A percentile compares a stretch with the other conserved stretches of the same genome.
These are phyloP conservation scores for Phytophthora multivora DNA, from an alignment of 352 stramenopile genomes.

Conservation along the genomic window DNA sequence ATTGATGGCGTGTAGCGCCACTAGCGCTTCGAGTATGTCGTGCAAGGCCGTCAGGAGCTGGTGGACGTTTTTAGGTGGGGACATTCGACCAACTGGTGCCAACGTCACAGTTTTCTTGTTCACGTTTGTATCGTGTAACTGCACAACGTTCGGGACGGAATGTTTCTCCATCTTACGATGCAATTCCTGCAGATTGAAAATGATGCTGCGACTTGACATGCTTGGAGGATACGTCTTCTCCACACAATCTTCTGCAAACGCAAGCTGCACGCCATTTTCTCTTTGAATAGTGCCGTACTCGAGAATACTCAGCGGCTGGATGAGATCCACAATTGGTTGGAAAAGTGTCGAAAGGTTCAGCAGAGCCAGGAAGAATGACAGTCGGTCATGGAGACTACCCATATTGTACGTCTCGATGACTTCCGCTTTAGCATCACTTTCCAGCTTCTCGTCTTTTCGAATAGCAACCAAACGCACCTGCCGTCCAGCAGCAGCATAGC, in stretches of 20 bases:
- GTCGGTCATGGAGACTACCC: conserved; percentile 15
- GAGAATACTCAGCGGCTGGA: neutral
- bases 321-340: conserved; percentile 12
- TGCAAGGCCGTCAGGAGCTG: conserved; percentile 18
- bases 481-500: conserved; percentile 26
- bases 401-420: conserved; percentile 31
- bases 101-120: conserved; percentile 13
- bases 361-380: conserved; percentile 33
- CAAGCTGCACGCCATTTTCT: conserved; percentile 13
- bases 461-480: conserved; percentile 27
- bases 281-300: conserved; percentile 11
- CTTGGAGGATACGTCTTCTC: conserved; percentile 13
- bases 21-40: conserved; percentile 22
- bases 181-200: conserved; percentile 9
- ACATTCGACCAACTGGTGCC: conserved; percentile 9
- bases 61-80: conserved; percentile 1
- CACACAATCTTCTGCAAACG: conserved; percentile 16
- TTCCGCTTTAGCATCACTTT: conserved; percentile 24
- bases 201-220: conserved; percentile 10
- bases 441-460: conserved; percentile 21
- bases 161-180: conserved; percentile 13
- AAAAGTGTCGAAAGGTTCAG: conserved; percentile 39
- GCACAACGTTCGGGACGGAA: conserved; percentile 18
- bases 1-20: conserved; percentile 20
- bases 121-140: conserved; percentile 9